Base-by-base conservation (phyloP, 2,329 filamentous ascomycete genomes). In the Calcarisporium arbuscula region DNA sequence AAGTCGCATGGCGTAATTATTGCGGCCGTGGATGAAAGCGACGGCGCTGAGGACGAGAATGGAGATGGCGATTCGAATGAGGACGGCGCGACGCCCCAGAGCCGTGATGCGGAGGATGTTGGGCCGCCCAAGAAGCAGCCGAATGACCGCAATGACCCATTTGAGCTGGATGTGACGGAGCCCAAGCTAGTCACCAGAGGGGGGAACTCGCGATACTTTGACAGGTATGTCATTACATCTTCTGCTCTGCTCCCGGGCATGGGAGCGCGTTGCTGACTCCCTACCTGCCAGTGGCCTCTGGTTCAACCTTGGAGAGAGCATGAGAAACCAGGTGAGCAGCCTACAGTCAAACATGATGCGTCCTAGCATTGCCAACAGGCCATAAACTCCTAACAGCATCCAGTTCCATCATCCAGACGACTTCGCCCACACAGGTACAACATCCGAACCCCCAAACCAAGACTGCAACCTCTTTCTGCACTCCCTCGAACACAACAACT, bases 261-360 rank as follows among this genome's bases (percentile, higher is more conserved):
- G 14, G 14, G 11, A n/a, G n/a, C n/a, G n/a, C n/a, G n/a, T 15
- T 8, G 11, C n/a, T 20, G 11, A 14, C 12, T 20, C 11, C 15
- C 11, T 6, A 32, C 16, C 84, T 44, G 80, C 76, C 58, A 82
- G 74, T 53, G 77, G 73, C 10, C 81, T 84, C 48, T 84, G 78
- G 78, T 73, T 78, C 12, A 80, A 70, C 38, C 64, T 85, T 28
- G 79, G 73, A 36, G 80, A 82, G 34, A 80, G 84, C 63, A 74
- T 77, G 54, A 40, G 60, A 43, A 19, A 12, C 20, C 25, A n/a
- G 9, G 14, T 11, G 19, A 34, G 16, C 22, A 18, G 12, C 27
- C 28, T 15, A 25, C 31, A 5, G 4, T 26, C 7, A 21, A 26
- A 6, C 4, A 8, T 27, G 12, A 21, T 32, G 16, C 22, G 12